Conservation (phyloP, 129 eudicot genomes). For the Calendula officinalis region DNA sequence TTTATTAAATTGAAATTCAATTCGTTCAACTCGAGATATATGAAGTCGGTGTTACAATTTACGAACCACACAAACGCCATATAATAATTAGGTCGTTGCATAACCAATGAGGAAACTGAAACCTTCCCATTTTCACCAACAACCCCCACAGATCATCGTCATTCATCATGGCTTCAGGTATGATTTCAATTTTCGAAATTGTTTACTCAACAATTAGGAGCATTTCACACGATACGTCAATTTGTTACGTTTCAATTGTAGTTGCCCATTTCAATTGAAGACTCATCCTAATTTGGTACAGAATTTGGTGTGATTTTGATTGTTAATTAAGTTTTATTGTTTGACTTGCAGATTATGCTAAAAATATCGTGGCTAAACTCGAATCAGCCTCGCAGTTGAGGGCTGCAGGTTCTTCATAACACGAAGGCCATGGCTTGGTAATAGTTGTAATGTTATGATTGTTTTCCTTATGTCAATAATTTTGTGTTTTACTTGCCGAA, state of each 20-base stretch:
- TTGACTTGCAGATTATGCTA: constrained; percentile 50
- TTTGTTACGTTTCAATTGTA: constrained; percentile 18
- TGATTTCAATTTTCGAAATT: background rate
- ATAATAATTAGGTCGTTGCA: constrained; percentile 23
- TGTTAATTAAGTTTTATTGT: background rate
- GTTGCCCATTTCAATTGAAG: constrained; percentile 9
- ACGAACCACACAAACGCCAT: constrained; percentile 30
- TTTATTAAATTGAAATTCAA: constrained; percentile 73
- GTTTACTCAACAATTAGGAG: background rate
- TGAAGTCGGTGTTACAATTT: constrained; percentile 29
- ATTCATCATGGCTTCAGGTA: constrained; percentile 37
- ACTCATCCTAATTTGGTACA: background rate
- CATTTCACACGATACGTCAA: background rate
- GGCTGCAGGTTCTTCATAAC: constrained; percentile 72
- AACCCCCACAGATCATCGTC: constrained; percentile 7
- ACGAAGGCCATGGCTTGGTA: constrained; percentile 99
- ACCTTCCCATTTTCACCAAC: constrained; percentile 12
- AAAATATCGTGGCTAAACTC: constrained; percentile 66
- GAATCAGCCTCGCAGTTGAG: constrained; percentile 71
- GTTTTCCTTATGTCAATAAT: background rate
- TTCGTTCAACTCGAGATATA: constrained; percentile 19
- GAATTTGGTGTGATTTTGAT: background rate
- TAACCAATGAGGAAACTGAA: constrained; percentile 21
- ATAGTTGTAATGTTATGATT: background rate
- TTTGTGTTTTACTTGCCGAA: background rate